These are phyloP conservation scores for Hypoxylon fuscum DNA, from an alignment of 495 filamentous ascomycete genomes.

Conservation along the genomic window DNA sequence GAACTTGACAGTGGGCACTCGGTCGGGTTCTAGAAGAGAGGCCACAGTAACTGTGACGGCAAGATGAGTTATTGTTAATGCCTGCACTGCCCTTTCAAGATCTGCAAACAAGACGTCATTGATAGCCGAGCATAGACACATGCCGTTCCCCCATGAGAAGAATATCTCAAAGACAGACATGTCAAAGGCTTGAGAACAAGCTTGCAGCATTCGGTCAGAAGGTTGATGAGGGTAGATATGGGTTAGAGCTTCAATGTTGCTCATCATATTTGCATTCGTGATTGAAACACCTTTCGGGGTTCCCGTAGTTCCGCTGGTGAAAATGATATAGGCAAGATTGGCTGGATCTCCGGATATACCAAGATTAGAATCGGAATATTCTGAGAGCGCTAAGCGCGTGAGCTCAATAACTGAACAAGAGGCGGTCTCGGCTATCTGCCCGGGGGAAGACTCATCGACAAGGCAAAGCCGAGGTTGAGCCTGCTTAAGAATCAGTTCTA, in stretches of 20 bases:
- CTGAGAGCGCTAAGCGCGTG: conserved; percentile 39
- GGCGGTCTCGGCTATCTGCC: conserved; percentile 27
- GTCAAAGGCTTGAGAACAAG: conserved; percentile 78
- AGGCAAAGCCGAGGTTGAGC: conserved; percentile 60
- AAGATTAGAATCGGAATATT: conserved; percentile 42
- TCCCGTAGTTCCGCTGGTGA: conserved; percentile 73
- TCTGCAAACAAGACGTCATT: conserved; percentile 73
- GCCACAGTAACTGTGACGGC: conserved; percentile 82
- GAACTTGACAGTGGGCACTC: conserved; percentile 71
- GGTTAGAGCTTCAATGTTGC: conserved; percentile 69
- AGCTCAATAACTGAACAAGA: conserved; percentile 48
- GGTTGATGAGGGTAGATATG: conserved; percentile 64
- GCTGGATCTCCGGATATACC: conserved; percentile 47
- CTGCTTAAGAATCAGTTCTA: conserved; percentile 63
- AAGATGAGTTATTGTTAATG: conserved; percentile 73
- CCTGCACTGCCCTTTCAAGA: conserved; percentile 65
- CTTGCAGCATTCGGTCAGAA: conserved; percentile 68
- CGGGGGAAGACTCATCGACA: conserved; percentile 39
- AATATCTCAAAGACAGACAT: conserved; percentile 86
- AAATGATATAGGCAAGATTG: conserved; percentile 66
- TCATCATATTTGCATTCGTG: conserved; percentile 71
- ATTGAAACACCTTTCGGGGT: conserved; percentile 75
- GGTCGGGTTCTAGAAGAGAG: conserved; percentile 66
- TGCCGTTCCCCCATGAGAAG: conserved; percentile 76
- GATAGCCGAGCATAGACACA: conserved; percentile 73